Base-by-base conservation (phyloP, 2,329 filamentous ascomycete species). In the Nigrograna mackinnonii region DNA sequence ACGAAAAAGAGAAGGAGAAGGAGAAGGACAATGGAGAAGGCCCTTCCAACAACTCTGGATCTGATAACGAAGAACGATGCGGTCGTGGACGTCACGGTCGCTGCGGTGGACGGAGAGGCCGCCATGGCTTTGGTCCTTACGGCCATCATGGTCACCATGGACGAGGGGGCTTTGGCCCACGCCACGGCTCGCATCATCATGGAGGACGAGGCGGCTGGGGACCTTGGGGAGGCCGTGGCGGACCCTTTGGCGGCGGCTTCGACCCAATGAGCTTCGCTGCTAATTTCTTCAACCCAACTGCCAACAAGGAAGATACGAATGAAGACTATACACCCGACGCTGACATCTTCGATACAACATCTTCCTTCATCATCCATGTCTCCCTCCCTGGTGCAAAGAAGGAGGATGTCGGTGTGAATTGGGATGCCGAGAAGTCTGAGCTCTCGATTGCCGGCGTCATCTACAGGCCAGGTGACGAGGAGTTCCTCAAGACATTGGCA, bases 361-460 rank as follows among this genome's bases (percentile, higher is more conserved):
- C 72, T 22, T 69, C 81, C 12, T 70, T 84, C 63, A 73, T 90
- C 32, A 71, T 94, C 6, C 88, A 94, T 66, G 61, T 83, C 35
- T 85, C 87, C 1, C 77, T 95, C 0, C 87, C 90, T 0, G 89
- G 89, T 19, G 88, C 85, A 2, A 85, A 85, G 70, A 91, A 91
- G 69, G 80, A 89, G 57, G 87, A 94, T 58, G 74, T 94, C 5
- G 85, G 80, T 43, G 81, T 94, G 34, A 84, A 85, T 65, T 95
- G 87, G 81, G 83, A 92, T 53, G 76, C 80, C 0, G 85, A 89
- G 44, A 82, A 81, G 58, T 79, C 76, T 35, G 73, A 79, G 41
- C 73, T 95, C 31, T 81, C 77, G 54, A 72, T 95, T 41, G 78
- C 84, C 1, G 89, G 89, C 38, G 84, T 91, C 0, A 78, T 91